phyloP scores from a whole-genome alignment of 2,329 filamentous ascomycete genomes.

The Helotiales sp. region DNA sequence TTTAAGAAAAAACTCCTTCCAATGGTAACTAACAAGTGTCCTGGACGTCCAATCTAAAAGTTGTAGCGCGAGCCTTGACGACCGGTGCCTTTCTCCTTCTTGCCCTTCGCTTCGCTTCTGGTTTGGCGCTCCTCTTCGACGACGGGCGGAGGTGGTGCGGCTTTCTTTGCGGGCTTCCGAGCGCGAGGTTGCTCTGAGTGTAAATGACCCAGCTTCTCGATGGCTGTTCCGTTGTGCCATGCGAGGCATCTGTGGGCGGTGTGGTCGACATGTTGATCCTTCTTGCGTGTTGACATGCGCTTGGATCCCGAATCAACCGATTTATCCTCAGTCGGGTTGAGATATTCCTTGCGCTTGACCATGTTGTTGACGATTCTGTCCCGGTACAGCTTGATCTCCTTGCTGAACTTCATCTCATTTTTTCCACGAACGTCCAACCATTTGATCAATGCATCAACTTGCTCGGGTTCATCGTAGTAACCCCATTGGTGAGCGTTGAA shows the following conservation, averaged over 20 bases:
- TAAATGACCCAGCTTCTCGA: constrained; percentile 61
- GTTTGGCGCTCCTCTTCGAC: constrained; percentile 49
- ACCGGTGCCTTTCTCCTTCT: constrained; percentile 34
- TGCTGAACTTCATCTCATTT: constrained; percentile 85
- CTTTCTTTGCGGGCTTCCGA: constrained; percentile 45
- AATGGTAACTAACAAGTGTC: neutral
- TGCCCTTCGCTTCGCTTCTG: constrained; percentile 33
- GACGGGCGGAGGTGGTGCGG: constrained; percentile 25
- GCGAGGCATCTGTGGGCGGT: constrained; percentile 63
- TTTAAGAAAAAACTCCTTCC: constrained; percentile 4
- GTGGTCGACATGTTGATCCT: constrained; percentile 58
- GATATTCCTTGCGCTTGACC: constrained; percentile 77
- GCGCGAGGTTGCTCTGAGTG: constrained; percentile 62
- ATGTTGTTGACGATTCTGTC: constrained; percentile 80
- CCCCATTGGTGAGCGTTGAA: constrained; percentile 84
- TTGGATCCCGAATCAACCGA: constrained; percentile 51
- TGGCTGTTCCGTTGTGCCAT: constrained; percentile 68
- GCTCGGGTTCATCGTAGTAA: constrained; percentile 81
- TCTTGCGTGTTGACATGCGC: constrained; percentile 66
- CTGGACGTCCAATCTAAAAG: neutral
- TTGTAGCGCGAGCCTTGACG: constrained; percentile 34
- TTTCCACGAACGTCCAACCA: constrained; percentile 90
- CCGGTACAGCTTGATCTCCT: constrained; percentile 79
- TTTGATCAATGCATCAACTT: constrained; percentile 77
- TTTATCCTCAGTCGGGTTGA: constrained; percentile 58